A percentile compares a stretch with the other conserved stretches of the same genome.
phyloP scores from a whole-genome alignment of 495 filamentous ascomycete genomes.

The Trichoderma virens region DNA sequence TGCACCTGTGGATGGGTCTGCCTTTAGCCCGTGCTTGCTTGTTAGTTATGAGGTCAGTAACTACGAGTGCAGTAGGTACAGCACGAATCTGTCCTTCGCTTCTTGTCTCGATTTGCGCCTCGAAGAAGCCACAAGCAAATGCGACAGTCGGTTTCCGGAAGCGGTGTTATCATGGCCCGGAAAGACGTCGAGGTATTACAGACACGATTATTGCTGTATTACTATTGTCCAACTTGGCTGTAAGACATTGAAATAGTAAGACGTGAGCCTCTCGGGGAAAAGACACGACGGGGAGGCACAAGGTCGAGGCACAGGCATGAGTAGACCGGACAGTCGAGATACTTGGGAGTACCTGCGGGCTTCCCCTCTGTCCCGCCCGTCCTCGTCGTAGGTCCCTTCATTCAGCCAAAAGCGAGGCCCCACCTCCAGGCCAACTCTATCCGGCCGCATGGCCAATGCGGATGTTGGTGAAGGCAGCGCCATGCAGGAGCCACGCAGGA shows the following conservation, averaged over 20 bases:
- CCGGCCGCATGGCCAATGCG: conserved; percentile 4
- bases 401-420: neutral
- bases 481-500: neutral
- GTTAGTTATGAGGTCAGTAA: too few species aligned
- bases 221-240: neutral
- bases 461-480: neutral
- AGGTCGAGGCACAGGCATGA: neutral
- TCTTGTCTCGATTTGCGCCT: too few species aligned
- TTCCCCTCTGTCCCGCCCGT: neutral
- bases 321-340: neutral
- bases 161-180: neutral
- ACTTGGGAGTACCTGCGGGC: neutral
- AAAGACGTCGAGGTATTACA: neutral
- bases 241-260: neutral
- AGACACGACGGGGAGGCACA: neutral
- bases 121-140: too few species aligned
- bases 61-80: too few species aligned
- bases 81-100: too few species aligned
- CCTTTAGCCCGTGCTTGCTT: too few species aligned
- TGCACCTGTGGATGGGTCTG: neutral
- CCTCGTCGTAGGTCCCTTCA: neutral
- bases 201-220: neutral
- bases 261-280: neutral
- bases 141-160: neutral
- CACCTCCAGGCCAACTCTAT: conserved; percentile 7